phyloP scores from a whole-genome alignment of 345 rosid genomes.

The Psidium friedrichsthalianum region DNA sequence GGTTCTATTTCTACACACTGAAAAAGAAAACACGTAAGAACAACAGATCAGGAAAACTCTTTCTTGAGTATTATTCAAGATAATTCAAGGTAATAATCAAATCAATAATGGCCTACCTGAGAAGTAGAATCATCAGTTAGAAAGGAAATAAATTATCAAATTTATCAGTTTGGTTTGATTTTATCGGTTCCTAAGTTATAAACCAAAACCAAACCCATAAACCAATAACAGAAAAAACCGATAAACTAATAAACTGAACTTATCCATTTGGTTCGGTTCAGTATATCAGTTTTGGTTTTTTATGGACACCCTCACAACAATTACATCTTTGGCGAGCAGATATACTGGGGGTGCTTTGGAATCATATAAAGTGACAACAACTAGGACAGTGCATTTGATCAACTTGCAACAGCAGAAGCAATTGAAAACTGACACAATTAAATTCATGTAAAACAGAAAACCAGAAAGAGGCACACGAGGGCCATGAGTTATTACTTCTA shows the following conservation, averaged over 20 bases:
- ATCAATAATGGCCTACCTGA: not conserved
- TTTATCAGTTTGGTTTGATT: not conserved
- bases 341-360: not conserved
- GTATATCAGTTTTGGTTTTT: not conserved
- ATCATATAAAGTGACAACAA: not conserved
- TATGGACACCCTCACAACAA: not conserved
- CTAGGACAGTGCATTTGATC: not conserved
- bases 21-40: not conserved
- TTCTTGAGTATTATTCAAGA: not conserved
- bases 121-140: not conserved
- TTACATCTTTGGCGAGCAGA: not conserved
- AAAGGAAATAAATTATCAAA: not conserved
- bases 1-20: not conserved
- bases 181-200: not conserved
- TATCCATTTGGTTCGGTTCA: not conserved
- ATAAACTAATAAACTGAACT: not conserved
- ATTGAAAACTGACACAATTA: not conserved
- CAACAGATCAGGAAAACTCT: not conserved
- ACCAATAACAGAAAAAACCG: too few relatives aligned
- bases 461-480: not conserved
- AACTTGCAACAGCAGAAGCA: not conserved
- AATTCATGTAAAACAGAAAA: not conserved
- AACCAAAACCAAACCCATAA: not conserved
- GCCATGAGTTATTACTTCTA: not conserved
- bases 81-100: too few relatives aligned